phyloP scores from a whole-genome alignment of 768 basidiomycete species.

The Mycena leptocephala region DNA sequence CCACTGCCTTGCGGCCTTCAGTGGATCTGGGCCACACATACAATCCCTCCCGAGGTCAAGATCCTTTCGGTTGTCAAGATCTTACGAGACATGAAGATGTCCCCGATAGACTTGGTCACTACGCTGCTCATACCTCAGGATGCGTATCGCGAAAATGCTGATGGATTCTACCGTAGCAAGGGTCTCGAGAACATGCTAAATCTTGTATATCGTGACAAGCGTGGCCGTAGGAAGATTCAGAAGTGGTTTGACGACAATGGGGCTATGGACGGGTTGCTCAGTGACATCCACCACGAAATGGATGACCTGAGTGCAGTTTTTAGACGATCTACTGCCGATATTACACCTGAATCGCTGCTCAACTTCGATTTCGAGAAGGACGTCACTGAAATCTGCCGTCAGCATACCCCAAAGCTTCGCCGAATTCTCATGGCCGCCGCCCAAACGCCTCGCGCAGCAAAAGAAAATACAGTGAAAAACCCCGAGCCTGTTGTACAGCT shows the following conservation, averaged over 20 bases:
- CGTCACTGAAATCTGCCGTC: background rate
- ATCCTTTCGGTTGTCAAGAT: too few species aligned
- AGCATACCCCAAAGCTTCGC: background rate
- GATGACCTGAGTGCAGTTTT: background rate
- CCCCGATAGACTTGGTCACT: too few species aligned
- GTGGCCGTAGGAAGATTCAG: background rate
- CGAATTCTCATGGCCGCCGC: background rate
- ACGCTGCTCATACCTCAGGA: too few species aligned
- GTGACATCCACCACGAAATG: background rate
- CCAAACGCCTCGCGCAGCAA: background rate
- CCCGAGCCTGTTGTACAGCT: background rate
- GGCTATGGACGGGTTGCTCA: background rate
- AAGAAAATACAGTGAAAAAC: conserved; percentile 2
- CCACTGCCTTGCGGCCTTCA: too few species aligned
- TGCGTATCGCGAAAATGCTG: background rate
- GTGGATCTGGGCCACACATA: too few species aligned
- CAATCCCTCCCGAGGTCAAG: too few species aligned
- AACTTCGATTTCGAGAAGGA: background rate
- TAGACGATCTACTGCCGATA: background rate
- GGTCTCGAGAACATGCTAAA: background rate
- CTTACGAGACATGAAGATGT: too few species aligned
- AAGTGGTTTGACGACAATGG: background rate
- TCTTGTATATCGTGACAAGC: background rate
- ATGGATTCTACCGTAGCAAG: background rate
- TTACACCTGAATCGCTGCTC: background rate